phyloP scores from a whole-genome alignment of 75 land plant genomes.

The Cupressus sempervirens region DNA sequence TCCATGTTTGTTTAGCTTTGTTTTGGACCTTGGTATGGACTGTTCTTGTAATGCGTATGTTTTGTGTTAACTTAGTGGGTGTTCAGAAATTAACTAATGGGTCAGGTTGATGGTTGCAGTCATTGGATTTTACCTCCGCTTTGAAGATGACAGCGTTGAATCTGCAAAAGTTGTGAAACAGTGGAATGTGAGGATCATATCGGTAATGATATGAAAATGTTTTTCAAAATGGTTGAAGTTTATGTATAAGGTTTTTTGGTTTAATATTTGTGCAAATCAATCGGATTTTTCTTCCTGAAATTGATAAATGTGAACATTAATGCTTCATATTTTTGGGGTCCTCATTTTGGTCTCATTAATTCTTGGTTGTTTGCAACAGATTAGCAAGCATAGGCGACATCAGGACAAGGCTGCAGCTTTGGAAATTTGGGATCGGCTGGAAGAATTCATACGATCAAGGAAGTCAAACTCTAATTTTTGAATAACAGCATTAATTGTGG shows the following conservation, averaged over 20 bases:
- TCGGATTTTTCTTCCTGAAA: background rate
- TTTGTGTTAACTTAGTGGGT: background rate
- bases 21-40: background rate
- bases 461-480: background rate
- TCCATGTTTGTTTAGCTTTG: background rate
- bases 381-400: conserved; percentile 96
- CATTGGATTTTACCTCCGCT: conserved; percentile 84
- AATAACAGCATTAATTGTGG: background rate
- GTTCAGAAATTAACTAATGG: background rate
- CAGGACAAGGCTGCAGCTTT: conserved; percentile 94
- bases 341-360: background rate
- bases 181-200: conserved; percentile 97
- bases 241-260: background rate
- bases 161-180: conserved; percentile 88
- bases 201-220: conserved; percentile 37
- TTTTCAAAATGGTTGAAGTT: background rate
- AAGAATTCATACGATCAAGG: conserved; percentile 65
- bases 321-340: background rate
- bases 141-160: conserved; percentile 98
- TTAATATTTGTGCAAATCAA: background rate
- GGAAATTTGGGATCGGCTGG: conserved; percentile 90
- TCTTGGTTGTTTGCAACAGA: conserved; percentile 35
- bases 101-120: conserved; percentile 41
- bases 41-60: background rate
- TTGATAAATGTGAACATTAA: background rate